Percentiles rank a stretch among this genome's conserved stretches.
Evolutionary conservation across 805 yeast species (phyloP).

Genomic region (Debaryomyces maramus): DNA sequence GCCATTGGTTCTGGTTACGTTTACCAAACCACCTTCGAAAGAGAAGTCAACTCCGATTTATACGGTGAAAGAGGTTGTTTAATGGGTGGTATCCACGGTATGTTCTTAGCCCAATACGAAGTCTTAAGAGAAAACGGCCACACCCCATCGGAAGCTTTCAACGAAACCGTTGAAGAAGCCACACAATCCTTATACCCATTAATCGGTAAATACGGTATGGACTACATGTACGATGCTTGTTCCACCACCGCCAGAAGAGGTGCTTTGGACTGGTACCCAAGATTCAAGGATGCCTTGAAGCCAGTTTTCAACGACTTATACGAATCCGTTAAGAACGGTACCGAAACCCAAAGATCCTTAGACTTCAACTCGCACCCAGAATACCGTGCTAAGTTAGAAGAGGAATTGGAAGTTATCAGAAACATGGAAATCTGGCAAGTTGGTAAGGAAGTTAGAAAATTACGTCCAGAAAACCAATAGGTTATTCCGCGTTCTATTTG

Average conservation of each 20-base stretch:
- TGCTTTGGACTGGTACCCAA: conserved; percentile 99
- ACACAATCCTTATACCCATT: conserved; percentile 99
- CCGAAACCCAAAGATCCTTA: conserved; percentile 96
- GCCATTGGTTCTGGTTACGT: conserved; percentile 99
- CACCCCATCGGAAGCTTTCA: conserved; percentile 99
- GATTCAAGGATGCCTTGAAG: conserved; percentile 97
- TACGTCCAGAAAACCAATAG: conserved; percentile 98
- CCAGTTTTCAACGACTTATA: conserved; percentile 97
- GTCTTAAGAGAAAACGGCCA: conserved; percentile 99
- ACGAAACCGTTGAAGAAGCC: conserved; percentile 99
- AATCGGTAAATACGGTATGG: conserved; percentile 99
- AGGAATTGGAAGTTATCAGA: conserved; percentile 91
- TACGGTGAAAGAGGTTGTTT: conserved; percentile 99
- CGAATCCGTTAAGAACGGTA: conserved; percentile 91
- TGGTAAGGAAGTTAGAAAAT: conserved; percentile 99
- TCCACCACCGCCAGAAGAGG: conserved; percentile 99
- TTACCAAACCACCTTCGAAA: conserved; percentile 98
- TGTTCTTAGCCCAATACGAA: conserved; percentile 99
- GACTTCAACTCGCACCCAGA: conserved; percentile 98
- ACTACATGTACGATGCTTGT: conserved; percentile 99
- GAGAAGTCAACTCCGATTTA: conserved; percentile 97
- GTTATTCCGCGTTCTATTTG: conserved; percentile 3
- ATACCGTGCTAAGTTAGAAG: conserved; percentile 95
- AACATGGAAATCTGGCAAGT: conserved; percentile 99
- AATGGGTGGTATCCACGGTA: conserved; percentile 99